phyloP scores from a whole-genome alignment of 2,329 filamentous ascomycete species.

The Beauveria caledonica region DNA sequence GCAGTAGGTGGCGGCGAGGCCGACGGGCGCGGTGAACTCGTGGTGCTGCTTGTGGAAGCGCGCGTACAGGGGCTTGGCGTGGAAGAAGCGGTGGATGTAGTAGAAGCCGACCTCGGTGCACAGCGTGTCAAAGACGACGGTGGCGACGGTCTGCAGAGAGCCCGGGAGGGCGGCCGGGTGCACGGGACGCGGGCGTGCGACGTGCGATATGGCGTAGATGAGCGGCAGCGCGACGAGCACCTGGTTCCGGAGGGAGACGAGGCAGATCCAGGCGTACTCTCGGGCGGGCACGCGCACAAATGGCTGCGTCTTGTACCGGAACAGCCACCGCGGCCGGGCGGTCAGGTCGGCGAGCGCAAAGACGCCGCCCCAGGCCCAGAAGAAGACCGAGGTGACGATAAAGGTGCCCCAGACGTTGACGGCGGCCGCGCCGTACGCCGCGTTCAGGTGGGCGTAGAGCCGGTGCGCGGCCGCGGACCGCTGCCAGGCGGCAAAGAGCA shows the following conservation, averaged over 20 bases:
- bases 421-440: constrained; percentile 17
- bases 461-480: constrained; percentile 5
- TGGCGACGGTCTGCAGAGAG: constrained; percentile 5
- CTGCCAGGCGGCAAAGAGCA: constrained; percentile 13
- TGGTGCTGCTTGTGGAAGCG: constrained; percentile 45
- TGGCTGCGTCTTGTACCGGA: constrained; percentile 41
- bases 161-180: constrained; percentile 8
- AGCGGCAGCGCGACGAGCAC: constrained; percentile 20
- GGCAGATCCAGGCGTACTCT: constrained; percentile 13
- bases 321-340: constrained; percentile 33
- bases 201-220: neutral
- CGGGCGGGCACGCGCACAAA: constrained; percentile 23
- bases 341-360: constrained; percentile 31
- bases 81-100: constrained; percentile 41
- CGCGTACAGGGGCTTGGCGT: constrained; percentile 34
- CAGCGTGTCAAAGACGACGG: constrained; percentile 13
- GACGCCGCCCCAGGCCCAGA: constrained; percentile 30
- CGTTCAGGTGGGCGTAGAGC: constrained; percentile 12
- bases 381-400: constrained; percentile 29
- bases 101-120: constrained; percentile 38
- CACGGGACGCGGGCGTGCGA: neutral
- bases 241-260: constrained; percentile 37
- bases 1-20: constrained; percentile 42
- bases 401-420: constrained; percentile 30
- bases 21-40: constrained; percentile 41